Evolutionary conservation across 192 early-diverging fungal species (phyloP).

Genomic region (Polychytrium aggregatum): DNA sequence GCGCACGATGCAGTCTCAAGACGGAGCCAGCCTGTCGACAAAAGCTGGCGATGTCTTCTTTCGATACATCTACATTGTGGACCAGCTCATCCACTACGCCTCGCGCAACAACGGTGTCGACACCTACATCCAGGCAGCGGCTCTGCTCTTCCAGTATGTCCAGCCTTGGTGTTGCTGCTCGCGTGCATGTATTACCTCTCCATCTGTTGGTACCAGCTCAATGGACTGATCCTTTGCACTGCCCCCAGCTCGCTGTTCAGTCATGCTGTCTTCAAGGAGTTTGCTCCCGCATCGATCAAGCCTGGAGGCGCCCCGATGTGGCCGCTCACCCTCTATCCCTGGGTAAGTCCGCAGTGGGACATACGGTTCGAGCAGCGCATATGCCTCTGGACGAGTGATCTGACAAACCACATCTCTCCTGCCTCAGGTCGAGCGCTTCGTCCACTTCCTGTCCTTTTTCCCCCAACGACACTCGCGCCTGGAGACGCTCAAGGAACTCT

Average conservation of each 20-base stretch:
- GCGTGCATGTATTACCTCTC: not conserved
- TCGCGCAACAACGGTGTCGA: conserved; percentile 63
- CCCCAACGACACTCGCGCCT: conserved; percentile 18
- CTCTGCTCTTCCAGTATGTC: conserved; percentile 51
- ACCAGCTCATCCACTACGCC: conserved; percentile 65
- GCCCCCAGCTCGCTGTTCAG: conserved; percentile 26
- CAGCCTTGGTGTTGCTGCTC: not conserved
- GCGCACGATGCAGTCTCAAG: no score
- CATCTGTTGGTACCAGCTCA: not conserved
- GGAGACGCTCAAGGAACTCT: conserved; percentile 19
- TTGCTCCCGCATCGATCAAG: conserved; percentile 20
- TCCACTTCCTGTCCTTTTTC: conserved; percentile 29
- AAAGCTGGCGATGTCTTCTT: conserved; percentile 44
- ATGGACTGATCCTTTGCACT: not conserved
- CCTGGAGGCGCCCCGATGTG: conserved; percentile 20
- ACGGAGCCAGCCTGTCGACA: no score
- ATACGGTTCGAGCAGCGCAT: no score
- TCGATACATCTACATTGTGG: conserved; percentile 59
- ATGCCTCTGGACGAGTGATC: no score
- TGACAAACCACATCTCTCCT: no score
- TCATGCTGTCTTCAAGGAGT: conserved; percentile 39
- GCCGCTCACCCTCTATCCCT: conserved; percentile 36
- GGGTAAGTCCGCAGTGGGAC: conserved; percentile 22
- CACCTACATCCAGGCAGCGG: conserved; percentile 56
- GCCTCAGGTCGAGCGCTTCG: conserved; percentile 12